phyloP scores from a whole-genome alignment of 148 eudicot genomes.

The Rhododendron henanense region DNA sequence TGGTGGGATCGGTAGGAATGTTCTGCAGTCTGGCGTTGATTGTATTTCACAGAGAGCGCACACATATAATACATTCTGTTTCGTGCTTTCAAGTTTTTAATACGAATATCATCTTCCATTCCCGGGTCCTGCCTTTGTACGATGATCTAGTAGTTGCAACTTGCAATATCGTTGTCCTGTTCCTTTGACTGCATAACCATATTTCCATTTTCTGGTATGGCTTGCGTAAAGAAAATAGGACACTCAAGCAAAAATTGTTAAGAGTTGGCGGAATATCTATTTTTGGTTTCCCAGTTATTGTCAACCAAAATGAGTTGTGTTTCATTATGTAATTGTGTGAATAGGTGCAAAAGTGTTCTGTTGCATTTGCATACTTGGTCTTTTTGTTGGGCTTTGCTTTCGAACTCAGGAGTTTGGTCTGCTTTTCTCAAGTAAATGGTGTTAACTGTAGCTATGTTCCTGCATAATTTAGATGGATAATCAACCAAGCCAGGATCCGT shows the following conservation, averaged over 20 bases:
- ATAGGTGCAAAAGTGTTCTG: neutral
- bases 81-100: neutral
- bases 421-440: neutral
- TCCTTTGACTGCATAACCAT: neutral
- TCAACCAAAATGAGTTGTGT: neutral
- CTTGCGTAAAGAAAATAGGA: neutral
- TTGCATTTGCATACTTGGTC: neutral
- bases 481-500: constrained; percentile 4
- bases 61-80: neutral
- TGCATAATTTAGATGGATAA: constrained; percentile 1
- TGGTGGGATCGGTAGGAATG: neutral
- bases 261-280: neutral
- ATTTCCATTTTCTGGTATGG: neutral
- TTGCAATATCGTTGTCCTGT: neutral
- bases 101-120: neutral
- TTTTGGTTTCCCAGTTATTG: neutral
- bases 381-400: neutral
- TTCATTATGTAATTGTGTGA: neutral
- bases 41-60: neutral
- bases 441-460: neutral
- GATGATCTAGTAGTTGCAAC: neutral
- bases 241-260: neutral
- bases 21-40: neutral
- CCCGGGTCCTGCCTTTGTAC: neutral
- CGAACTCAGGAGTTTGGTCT: neutral